Evolutionary conservation across 495 filamentous ascomycete genomes (phyloP).

Genomic region (Mytilinidion resinicola): DNA sequence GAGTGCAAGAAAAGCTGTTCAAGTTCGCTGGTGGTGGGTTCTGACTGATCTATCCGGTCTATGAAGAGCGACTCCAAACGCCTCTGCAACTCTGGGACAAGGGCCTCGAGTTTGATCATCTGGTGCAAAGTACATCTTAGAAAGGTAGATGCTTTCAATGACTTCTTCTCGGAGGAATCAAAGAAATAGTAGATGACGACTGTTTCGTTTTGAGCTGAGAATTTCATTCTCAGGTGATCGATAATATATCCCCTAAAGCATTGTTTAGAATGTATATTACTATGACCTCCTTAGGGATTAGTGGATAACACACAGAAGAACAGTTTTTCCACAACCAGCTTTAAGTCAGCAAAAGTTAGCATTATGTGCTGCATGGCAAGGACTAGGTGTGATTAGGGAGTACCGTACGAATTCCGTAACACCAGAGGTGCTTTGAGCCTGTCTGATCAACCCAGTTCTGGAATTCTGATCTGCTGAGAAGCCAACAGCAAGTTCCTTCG

Average conservation of each 20-base stretch:
- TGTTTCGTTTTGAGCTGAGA: not conserved
- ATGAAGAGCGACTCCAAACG: slow-evolving; percentile 11
- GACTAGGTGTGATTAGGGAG: not conserved
- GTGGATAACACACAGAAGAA: slow-evolving; percentile 18
- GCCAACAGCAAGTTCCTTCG: slow-evolving; percentile 21
- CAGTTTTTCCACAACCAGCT: slow-evolving; percentile 32
- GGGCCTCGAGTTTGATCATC: slow-evolving; percentile 9
- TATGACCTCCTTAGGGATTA: not conserved
- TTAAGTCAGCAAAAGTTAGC: slow-evolving; percentile 4
- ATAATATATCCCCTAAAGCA: slow-evolving; percentile 7
- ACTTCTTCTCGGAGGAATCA: slow-evolving; percentile 21
- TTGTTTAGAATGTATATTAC: slow-evolving; percentile 2
- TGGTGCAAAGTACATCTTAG: slow-evolving; percentile 27
- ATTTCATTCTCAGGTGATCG: slow-evolving; percentile 9
- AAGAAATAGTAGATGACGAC: slow-evolving; percentile 28
- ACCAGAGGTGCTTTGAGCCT: slow-evolving; percentile 12
- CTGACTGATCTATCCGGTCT: slow-evolving; percentile 6
- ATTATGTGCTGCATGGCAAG: not conserved
- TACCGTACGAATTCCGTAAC: slow-evolving; percentile 17
- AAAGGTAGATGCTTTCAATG: slow-evolving; percentile 11
- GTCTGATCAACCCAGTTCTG: slow-evolving; percentile 9
- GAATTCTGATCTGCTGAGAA: slow-evolving; percentile 14
- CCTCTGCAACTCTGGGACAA: slow-evolving; percentile 15
- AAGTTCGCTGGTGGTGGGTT: slow-evolving; percentile 10
- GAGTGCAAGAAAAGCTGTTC: slow-evolving; percentile 1